Evolutionary conservation across 1,139 yeast species (phyloP), one percentile per base, ranked within the genome.

Genomic region (Yamadazyma diddensiae): DNA sequence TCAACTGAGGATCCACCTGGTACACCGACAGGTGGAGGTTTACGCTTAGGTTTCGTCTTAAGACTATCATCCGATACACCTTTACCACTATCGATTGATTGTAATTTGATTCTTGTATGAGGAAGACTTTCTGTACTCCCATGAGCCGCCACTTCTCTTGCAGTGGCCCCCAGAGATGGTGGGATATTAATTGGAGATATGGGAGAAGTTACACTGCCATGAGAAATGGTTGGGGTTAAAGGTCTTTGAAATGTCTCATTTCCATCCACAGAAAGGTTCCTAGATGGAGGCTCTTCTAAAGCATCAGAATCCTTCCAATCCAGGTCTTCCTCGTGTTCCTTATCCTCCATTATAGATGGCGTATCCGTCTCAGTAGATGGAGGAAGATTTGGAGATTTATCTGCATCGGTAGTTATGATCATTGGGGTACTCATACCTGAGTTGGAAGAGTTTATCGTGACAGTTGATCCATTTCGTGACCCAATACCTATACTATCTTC

Each of bases 11-110:
- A n/a, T n/a, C n/a, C n/a, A n/a, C n/a, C n/a, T n/a, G n/a, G n/a
- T n/a, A n/a, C n/a, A n/a, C n/a, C n/a, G 20, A 18, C 38, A 16
- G 60, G 62, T 10, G 64, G 64, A 8, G 64, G 64, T 33, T 57
- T 57, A 24, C 64, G 38, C 34, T 43, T 49, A 3, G 47, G 48
- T 33, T 42, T 46, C 8, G 36, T 17, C 17, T 30, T 31, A 6
- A 21, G 11, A 19, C 42, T 39, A n/a, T 36, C 46, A 18, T 40
- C 42, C 14, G 46, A 38, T 6, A 30, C n/a, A 8, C 35, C 28
- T 26, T 36, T 39, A 4, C 37, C 26, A 15, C 45, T 36, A 12
- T 42, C 46, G 19, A 38, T 25, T 7, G 47, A 41, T 15, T 33
- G 43, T 13, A 35, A 29, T 24, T 35, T 35, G 16, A 21, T 7